phyloP scores from a whole-genome alignment of 257 asterid species.

The Ilex asprella region DNA sequence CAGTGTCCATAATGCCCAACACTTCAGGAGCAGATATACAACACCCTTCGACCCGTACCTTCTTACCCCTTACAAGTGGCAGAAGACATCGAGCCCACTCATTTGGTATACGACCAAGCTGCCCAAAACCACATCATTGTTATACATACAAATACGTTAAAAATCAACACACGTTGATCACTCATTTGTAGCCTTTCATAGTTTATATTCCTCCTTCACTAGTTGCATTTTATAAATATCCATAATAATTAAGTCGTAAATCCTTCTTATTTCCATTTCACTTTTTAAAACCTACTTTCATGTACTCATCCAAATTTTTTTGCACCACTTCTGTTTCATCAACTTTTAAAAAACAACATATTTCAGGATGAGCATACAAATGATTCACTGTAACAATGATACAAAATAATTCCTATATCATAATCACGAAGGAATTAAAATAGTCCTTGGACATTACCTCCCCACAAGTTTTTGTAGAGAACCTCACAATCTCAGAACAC shows the following conservation, averaged over 20 bases:
- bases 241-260: no score
- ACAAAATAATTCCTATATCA: no score
- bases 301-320: no score
- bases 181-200: background rate
- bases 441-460: conserved; percentile 49
- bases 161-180: background rate
- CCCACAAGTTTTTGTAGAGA: conserved; percentile 63
- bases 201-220: background rate
- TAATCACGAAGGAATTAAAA: conserved; percentile 1
- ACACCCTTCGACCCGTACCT: conserved; percentile 50
- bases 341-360: no score
- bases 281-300: no score
- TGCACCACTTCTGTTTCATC: no score
- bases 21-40: conserved; percentile 81
- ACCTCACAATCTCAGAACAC: conserved; percentile 83
- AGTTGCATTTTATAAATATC: no score
- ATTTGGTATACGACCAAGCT: conserved; percentile 97
- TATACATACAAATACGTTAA: background rate
- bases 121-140: conserved; percentile 16
- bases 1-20: conserved; percentile 79
- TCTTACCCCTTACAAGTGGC: conserved; percentile 84
- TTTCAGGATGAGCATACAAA: no score
- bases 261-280: no score
- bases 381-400: no score
- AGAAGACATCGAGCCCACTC: conserved; percentile 93